Base-by-base conservation (phyloP, 2,329 filamentous ascomycete species). In the Stylonectria norvegica region DNA sequence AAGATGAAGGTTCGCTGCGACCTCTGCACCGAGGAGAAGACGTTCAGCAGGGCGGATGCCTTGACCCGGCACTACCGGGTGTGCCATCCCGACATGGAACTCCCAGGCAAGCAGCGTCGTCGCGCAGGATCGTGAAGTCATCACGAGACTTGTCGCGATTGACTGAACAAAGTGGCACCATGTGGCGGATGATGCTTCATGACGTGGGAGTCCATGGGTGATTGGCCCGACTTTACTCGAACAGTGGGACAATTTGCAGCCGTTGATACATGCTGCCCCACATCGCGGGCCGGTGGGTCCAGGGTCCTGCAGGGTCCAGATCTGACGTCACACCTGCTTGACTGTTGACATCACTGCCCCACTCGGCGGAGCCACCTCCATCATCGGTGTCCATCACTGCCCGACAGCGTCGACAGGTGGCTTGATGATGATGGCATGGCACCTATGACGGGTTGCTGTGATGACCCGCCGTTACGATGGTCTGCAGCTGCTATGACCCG, bases 1-100 rank as follows among this genome's bases (percentile, higher is more conserved):
- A 96, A 96, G 73, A 83, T 90, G 64, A 97, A 97, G 71, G 89
- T 96, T 6, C 83, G 89, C 31, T 98, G 93, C 66, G 83, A 90
- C 48, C 70, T 95, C 34, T 98, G 93, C 67, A 89, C 87, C 2
- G 90, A 97, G 57, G 91, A 97, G 60, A 97, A 97, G 76, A 94
- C 89, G 0, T 98, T 98, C 60, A 95, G 89, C 55, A 82, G 93
- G 42, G 93, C 91, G 49, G 93, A 98, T 69, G 93, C 93, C 1
- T 74, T 97, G 34, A 97, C 91, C 11, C 76, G 93, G 45, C 93
- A 98, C 62, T 94, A 95, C 76, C 82, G 89, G 23, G 90, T 96
- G 34, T 91, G 94, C 49, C 91, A 96, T 64, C 90, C 91, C 0
- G 88, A 95, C 47, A 77, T 91, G 40, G 85, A 90, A 48, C 83